phyloP scores from a whole-genome alignment of 495 filamentous ascomycete species.

The Evansstolkia leycettana region DNA sequence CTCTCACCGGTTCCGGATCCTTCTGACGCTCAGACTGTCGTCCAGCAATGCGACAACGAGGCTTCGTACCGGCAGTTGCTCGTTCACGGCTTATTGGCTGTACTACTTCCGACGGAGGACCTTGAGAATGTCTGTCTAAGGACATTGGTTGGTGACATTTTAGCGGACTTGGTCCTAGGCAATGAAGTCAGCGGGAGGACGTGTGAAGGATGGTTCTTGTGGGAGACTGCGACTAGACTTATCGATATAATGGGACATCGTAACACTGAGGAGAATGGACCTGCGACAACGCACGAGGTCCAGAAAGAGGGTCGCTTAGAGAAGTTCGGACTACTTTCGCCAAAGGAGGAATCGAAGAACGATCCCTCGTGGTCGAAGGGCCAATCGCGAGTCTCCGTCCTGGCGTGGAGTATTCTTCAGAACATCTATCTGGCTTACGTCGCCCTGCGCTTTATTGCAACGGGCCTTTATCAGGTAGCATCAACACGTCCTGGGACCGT shows the following conservation, averaged over 20 bases:
- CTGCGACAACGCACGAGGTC: conserved; percentile 11
- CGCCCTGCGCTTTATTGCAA: conserved; percentile 49
- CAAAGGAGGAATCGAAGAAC: conserved; percentile 12
- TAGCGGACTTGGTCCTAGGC: conserved; percentile 76
- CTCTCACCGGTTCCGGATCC: conserved; percentile 61
- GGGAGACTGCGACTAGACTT: conserved; percentile 62
- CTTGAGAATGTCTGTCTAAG: conserved; percentile 76
- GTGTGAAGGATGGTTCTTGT: conserved; percentile 78
- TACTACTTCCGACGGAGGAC: conserved; percentile 85
- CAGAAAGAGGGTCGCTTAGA: conserved; percentile 28
- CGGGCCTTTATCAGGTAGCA: conserved; percentile 34
- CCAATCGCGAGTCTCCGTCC: conserved; percentile 22
- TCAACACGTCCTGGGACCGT: conserved; percentile 15
- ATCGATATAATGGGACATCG: conserved; percentile 26
- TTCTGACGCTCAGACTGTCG: conserved; percentile 32
- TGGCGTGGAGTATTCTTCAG: conserved; percentile 63
- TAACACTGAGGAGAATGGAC: conserved; percentile 10
- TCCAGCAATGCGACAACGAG: conserved; percentile 63
- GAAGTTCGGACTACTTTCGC: conserved; percentile 34
- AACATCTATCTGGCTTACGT: conserved; percentile 52
- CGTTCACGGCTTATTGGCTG: conserved; percentile 61
- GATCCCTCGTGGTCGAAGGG: conserved; percentile 6
- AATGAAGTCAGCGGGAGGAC: conserved; percentile 62
- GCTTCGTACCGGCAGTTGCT: conserved; percentile 68
- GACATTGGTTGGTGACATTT: conserved; percentile 67